These are phyloP conservation scores for Aspergillus flavus DNA, from an alignment of 2,329 filamentous ascomycete genomes.

Conservation along the genomic window DNA sequence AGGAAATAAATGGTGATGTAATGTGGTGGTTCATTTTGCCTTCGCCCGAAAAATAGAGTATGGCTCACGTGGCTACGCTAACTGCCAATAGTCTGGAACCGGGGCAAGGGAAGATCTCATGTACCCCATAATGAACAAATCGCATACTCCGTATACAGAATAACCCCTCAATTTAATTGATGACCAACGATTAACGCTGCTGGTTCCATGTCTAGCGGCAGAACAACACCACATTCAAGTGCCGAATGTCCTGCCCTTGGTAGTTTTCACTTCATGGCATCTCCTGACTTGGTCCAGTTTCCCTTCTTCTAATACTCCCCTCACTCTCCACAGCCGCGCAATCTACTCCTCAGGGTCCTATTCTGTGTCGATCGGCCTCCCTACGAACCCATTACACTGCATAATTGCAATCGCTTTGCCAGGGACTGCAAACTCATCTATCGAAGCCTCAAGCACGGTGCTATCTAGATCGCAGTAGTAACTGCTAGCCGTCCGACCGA, in stretches of 20 bases:
- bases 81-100: not conserved
- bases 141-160: too few relatives aligned
- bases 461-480: conserved; percentile 53
- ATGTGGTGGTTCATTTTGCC: not conserved
- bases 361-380: conserved; percentile 50
- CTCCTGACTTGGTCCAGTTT: not conserved
- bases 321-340: not conserved
- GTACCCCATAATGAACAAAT: not conserved
- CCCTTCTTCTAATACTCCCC: not conserved
- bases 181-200: not conserved
- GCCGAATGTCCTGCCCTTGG: not conserved
- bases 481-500: conserved; percentile 46
- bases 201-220: not conserved
- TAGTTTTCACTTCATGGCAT: not conserved
- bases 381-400: conserved; percentile 34
- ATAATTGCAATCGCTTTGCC: conserved; percentile 48
- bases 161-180: not conserved
- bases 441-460: conserved; percentile 52
- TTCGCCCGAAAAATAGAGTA: not conserved
- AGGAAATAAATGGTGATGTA: not conserved
- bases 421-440: conserved; percentile 45
- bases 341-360: conserved; percentile 48
- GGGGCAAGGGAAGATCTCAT: not conserved
- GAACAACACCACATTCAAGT: not conserved
- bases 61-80: not conserved